Evolutionary conservation across 2,329 filamentous ascomycete species (phyloP).

Genomic region (Torrubiellomyces zombiae): DNA sequence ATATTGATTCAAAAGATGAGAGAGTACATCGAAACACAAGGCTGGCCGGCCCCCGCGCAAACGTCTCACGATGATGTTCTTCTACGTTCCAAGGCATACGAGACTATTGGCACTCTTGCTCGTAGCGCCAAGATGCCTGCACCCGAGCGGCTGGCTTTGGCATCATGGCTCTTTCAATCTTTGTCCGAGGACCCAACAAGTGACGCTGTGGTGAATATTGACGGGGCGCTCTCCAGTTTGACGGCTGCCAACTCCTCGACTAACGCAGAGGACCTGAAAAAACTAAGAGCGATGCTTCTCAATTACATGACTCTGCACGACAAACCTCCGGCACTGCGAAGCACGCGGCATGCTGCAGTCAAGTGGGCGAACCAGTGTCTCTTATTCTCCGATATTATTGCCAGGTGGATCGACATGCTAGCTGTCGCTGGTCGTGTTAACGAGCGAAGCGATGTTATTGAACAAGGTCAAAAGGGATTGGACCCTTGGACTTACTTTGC

Average conservation of each 20-base stretch:
- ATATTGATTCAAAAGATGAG: conserved; percentile 52
- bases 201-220: conserved; percentile 70
- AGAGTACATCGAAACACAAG: conserved; percentile 61
- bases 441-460: conserved; percentile 67
- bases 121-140: conserved; percentile 43
- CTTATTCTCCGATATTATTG: conserved; percentile 60
- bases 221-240: conserved; percentile 71
- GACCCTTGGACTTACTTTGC: conserved; percentile 44
- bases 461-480: conserved; percentile 78
- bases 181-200: conserved; percentile 63
- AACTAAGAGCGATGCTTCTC: conserved; percentile 40
- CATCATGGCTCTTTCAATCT: conserved; percentile 67
- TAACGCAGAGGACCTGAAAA: conserved; percentile 11
- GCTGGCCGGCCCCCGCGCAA: conserved; percentile 58
- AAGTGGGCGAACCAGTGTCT: conserved; percentile 85
- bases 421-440: conserved; percentile 50
- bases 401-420: conserved; percentile 76
- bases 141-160: conserved; percentile 35
- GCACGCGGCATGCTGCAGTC: conserved; percentile 64
- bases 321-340: conserved; percentile 39
- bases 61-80: conserved; percentile 42
- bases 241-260: conserved; percentile 25
- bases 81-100: conserved; percentile 69
- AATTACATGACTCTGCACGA: conserved; percentile 45
- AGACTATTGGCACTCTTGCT: conserved; percentile 72